Evolutionary conservation across 1,284 basidiomycete genomes (phyloP).

Genomic region (Leccinum griseonigrum): DNA sequence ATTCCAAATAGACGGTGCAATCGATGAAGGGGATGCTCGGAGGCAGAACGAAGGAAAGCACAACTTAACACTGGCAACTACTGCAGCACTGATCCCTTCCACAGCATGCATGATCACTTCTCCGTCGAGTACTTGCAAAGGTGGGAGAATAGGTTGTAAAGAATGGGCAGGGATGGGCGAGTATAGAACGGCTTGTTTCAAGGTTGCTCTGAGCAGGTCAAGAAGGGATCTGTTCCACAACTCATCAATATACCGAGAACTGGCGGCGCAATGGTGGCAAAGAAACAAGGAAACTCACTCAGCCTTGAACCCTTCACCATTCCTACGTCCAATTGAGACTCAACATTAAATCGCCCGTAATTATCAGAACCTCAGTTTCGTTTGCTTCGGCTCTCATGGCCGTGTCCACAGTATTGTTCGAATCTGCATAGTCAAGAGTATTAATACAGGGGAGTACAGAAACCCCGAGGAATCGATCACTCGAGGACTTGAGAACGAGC

Average conservation of each 20-base stretch:
- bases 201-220: constrained; percentile 74
- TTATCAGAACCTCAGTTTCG: constrained; percentile 55
- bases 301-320: constrained; percentile 54
- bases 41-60: not conserved
- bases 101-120: constrained; percentile 81
- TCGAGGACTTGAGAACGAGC: constrained; percentile 64
- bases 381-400: constrained; percentile 22
- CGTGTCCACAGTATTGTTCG: constrained; percentile 8
- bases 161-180: constrained; percentile 60
- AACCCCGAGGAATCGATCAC: constrained; percentile 68
- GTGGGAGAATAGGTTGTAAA: constrained; percentile 78
- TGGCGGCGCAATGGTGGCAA: constrained; percentile 38
- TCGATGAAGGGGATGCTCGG: not conserved
- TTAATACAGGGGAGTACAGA: constrained; percentile 43
- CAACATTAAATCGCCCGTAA: constrained; percentile 69
- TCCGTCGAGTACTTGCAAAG: constrained; percentile 61
- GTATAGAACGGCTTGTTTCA: constrained; percentile 88
- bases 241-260: constrained; percentile 12
- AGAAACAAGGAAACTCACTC: constrained; percentile 43
- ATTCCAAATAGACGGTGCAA: not conserved
- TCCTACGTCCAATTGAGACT: constrained; percentile 59
- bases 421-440: constrained; percentile 25
- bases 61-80: constrained; percentile 62
- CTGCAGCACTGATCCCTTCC: constrained; percentile 73
- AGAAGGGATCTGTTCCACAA: constrained; percentile 55